Evolutionary conservation across 1,284 basidiomycete genomes (phyloP).

Genomic region (Inonotus hispidus): DNA sequence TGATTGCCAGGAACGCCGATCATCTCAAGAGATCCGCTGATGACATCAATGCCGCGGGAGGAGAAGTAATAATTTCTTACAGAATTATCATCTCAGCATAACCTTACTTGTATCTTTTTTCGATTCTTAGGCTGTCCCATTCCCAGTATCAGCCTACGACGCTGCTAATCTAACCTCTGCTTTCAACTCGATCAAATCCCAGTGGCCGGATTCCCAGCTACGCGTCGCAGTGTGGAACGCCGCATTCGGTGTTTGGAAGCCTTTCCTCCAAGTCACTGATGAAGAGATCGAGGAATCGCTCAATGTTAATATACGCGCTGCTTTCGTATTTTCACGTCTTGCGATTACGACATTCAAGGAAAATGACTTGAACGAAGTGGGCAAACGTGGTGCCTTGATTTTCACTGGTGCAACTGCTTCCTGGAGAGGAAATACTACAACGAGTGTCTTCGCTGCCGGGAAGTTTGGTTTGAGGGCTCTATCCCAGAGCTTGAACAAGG

Average conservation of each 20-base stretch:
- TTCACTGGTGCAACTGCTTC: constrained; percentile 30
- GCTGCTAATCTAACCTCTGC: constrained; percentile 21
- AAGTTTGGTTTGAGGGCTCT: constrained; percentile 29
- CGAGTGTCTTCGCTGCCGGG: constrained; percentile 30
- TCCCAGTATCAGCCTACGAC: constrained; percentile 25
- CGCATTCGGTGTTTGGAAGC: constrained; percentile 25
- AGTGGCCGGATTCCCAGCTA: constrained; percentile 25
- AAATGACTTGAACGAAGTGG: constrained; percentile 20
- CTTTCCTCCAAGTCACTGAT: constrained; percentile 27
- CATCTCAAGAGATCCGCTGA: constrained; percentile 21
- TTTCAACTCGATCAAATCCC: constrained; percentile 23
- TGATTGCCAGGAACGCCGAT: constrained; percentile 27
- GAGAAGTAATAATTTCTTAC: constrained; percentile 19
- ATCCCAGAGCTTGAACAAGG: constrained; percentile 29
- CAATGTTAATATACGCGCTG: constrained; percentile 27
- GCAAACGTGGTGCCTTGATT: constrained; percentile 27
- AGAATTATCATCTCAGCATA: no score
- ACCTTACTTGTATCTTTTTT: background rate
- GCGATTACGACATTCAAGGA: constrained; percentile 26
- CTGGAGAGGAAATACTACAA: constrained; percentile 25
- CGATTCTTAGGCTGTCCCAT: constrained; percentile 23
- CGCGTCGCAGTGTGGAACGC: constrained; percentile 27
- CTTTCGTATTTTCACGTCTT: constrained; percentile 28
- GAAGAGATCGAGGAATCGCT: constrained; percentile 17
- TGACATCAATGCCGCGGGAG: constrained; percentile 24